Evolutionary conservation across 768 basidiomycete genomes (phyloP).

Genomic region (Ephemerocybe angulata): DNA sequence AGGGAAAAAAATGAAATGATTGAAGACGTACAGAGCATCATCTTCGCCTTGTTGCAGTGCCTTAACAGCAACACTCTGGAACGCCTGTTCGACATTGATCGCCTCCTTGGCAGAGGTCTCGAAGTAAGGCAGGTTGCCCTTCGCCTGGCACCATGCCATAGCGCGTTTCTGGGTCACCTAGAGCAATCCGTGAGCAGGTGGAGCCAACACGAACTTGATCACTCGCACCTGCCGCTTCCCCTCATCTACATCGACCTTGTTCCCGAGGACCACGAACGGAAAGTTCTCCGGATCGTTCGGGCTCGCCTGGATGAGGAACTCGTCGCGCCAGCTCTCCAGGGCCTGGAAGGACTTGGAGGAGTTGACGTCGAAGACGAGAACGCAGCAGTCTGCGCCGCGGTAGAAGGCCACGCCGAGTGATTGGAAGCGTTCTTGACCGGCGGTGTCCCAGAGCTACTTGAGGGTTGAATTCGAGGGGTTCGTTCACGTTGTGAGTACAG

Average conservation of each 20-base stretch:
- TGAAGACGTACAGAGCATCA: not conserved
- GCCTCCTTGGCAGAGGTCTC: conserved; percentile 99
- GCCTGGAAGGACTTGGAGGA: conserved; percentile 98
- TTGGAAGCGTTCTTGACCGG: conserved; percentile 99
- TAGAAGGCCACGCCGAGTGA: conserved; percentile 99
- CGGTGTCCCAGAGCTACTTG: conserved; percentile 93
- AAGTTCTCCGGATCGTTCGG: conserved; percentile 99
- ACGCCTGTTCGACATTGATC: conserved; percentile 99
- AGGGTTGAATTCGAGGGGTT: conserved; percentile 3
- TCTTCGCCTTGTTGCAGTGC: conserved; percentile 77
- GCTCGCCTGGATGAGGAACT: conserved; percentile 97
- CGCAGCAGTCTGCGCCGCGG: conserved; percentile 98
- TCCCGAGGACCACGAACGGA: conserved; percentile 97
- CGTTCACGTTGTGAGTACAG: not conserved
- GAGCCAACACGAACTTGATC: not conserved
- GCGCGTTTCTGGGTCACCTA: conserved; percentile 99
- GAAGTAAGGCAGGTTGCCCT: conserved; percentile 99
- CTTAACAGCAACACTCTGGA: conserved; percentile 99
- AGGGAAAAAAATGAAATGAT: not conserved
- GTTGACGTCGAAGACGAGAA: conserved; percentile 98
- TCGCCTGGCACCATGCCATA: conserved; percentile 99
- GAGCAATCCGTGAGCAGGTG: not conserved
- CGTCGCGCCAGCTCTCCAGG: conserved; percentile 98
- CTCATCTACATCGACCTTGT: conserved; percentile 99
- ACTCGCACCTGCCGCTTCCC: conserved; percentile 87